Percentiles rank a stretch among this genome's conserved stretches.
phyloP scores from a whole-genome alignment of 1,284 basidiomycete genomes.

The Leccinum subrobustum region DNA sequence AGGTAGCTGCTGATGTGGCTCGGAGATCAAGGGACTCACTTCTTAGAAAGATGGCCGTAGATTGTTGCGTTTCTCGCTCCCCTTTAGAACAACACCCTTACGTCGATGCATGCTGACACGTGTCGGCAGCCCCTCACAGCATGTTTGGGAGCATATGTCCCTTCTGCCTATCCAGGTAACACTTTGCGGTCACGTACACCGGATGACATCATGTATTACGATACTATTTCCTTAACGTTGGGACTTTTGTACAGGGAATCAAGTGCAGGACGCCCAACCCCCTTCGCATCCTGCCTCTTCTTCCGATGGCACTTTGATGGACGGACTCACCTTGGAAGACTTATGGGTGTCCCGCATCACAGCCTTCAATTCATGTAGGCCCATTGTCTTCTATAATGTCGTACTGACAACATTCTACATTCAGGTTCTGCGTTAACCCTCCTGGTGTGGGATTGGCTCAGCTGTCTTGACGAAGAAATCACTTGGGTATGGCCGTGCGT shows the following conservation, averaged over 20 bases:
- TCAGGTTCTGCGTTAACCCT: conserved; percentile 8
- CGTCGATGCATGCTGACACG: neutral
- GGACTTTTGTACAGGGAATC: neutral
- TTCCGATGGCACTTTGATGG: conserved; percentile 5
- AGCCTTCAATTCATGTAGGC: conserved; percentile 14
- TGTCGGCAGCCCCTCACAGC: neutral
- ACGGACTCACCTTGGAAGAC: conserved; percentile 1
- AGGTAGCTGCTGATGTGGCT: neutral
- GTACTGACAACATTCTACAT: neutral
- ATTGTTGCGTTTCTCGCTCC: neutral
- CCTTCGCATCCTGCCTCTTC: neutral
- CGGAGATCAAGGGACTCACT: neutral
- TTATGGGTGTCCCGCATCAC: conserved; percentile 11
- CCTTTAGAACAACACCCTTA: neutral
- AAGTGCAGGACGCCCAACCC: neutral
- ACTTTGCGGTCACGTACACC: neutral
- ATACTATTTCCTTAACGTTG: neutral
- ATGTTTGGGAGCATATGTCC: neutral
- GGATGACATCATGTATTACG: conserved; percentile 1
- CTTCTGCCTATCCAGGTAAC: conserved; percentile 1
- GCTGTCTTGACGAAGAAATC: conserved; percentile 14
- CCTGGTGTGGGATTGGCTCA: conserved; percentile 14
- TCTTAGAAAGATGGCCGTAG: neutral
- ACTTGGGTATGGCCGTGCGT: conserved; percentile 15
- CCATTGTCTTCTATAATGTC: neutral